Evolutionary conservation across 2,329 filamentous ascomycete genomes (phyloP).

Genomic region (Ophiostoma sp.): DNA sequence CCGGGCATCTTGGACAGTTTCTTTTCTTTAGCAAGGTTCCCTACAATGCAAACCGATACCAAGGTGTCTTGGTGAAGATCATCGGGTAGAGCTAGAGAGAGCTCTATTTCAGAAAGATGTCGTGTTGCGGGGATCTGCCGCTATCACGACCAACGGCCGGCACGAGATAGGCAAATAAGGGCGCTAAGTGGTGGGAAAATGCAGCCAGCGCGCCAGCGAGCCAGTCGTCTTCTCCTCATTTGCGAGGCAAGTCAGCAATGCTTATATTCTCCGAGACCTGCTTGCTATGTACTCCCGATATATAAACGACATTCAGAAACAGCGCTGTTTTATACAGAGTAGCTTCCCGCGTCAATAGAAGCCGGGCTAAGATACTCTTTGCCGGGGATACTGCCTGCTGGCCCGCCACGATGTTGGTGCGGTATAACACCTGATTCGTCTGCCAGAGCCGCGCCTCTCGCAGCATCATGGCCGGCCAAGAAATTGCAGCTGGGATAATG

Average conservation of each 20-base stretch:
- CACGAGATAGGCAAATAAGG: slow-evolving; percentile 16
- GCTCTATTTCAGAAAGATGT: background rate
- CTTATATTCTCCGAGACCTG: background rate
- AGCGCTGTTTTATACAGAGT: too few species aligned
- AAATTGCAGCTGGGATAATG: background rate
- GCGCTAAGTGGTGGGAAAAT: slow-evolving; percentile 7
- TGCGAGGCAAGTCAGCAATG: background rate
- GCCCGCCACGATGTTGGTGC: background rate
- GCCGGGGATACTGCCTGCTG: background rate
- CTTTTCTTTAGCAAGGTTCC: background rate
- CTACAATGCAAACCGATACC: background rate
- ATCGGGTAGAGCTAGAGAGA: background rate
- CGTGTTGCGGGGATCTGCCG: slow-evolving; percentile 1
- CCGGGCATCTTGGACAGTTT: background rate
- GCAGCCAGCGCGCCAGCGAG: too few species aligned
- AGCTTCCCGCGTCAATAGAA: background rate
- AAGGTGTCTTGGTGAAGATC: background rate
- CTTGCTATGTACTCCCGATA: background rate
- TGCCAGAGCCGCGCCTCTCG: background rate
- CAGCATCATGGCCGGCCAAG: background rate
- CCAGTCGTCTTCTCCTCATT: background rate
- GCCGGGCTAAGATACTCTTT: background rate
- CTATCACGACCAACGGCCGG: slow-evolving; percentile 7
- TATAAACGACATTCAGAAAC: too few species aligned
- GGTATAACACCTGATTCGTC: background rate